phyloP scores from a whole-genome alignment of 1,284 basidiomycete species.

The Apiotrichum akiyoshidainum region DNA sequence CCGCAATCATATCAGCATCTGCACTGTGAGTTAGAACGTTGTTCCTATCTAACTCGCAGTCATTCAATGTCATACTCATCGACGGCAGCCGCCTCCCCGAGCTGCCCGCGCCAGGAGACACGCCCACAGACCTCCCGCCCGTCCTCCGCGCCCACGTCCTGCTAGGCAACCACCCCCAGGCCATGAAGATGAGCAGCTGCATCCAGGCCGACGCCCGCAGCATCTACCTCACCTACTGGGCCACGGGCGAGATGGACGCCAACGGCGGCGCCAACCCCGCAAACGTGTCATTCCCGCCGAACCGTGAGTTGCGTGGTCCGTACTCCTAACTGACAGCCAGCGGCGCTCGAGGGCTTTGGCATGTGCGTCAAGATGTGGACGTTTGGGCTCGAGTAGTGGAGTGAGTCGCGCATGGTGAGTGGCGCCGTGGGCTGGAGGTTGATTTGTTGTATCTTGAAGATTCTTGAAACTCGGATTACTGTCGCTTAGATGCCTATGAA shows the following conservation, averaged over 20 bases:
- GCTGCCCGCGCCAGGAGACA: conserved; percentile 3
- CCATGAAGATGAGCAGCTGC: conserved; percentile 27
- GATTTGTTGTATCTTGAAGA: no score
- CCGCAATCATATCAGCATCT: conserved; percentile 29
- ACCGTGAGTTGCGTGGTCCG: not conserved
- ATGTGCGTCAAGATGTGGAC: conserved; percentile 37
- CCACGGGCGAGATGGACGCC: conserved; percentile 21
- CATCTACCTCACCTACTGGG: conserved; percentile 35
- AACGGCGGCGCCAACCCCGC: not conserved
- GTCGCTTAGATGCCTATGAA: no score
- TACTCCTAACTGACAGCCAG: not conserved
- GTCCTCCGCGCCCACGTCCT: conserved; percentile 20
- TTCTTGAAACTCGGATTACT: no score
- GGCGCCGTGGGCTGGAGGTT: no score
- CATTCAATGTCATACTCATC: conserved; percentile 25
- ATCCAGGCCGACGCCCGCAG: conserved; percentile 34
- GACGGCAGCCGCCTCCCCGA: conserved; percentile 25
- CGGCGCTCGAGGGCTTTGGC: conserved; percentile 20
- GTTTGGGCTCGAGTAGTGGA: conserved; percentile 19
- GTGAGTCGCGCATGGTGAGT: no score
- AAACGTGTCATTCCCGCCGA: conserved; percentile 12
- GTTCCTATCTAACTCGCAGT: conserved; percentile 2
- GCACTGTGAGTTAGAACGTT: conserved; percentile 20
- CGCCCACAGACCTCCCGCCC: not conserved
- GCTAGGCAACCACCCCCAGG: conserved; percentile 23